Evolutionary conservation across 805 yeast genomes (phyloP), one percentile per base, ranked within the genome.

Genomic region (Suhomyces sp.): DNA sequence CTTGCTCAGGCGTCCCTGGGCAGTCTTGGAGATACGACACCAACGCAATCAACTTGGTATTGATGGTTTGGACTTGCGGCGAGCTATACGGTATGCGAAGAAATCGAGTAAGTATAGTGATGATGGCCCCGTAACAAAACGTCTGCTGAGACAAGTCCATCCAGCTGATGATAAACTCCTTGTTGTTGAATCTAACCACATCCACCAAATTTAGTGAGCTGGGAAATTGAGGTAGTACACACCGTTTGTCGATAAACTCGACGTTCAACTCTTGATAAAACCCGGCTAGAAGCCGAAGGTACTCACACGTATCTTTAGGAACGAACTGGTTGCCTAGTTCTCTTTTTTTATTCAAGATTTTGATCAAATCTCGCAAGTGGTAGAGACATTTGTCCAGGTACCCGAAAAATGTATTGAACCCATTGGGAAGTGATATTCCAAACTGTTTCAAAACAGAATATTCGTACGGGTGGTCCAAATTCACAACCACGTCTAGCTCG

Each of bases 361-460:
- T 78, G 38, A 77, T 70, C 36, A 80, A 58, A 52, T 71, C 78
- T 46, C 76, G 67, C 19, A 78, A 57, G 2, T 66, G 52, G 5
- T 64, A 57, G 9, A 75, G 63, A 51, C 75, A 57, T 4, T 71
- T 66, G 50, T 76, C 68, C 47, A 80, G 79, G 57, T 74, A 78
- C 0, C 87, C 87, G 42, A 70, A 73, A 36, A 82, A 54, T 8
- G 73, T 59, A 57, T 80, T 80, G 59, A 76, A 83, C 0, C 81
- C 83, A 54, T 77, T 76, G 1, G 61, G 64, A 10, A 70, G 65
- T 2, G 79, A 54, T 44, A 83, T 56, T 2, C 78, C 75, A 53
- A 80, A 54, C 36, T 68, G 70, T 45, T 66, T 67, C 56, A 81
- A 60, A 12, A 64, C 65, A 29, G 63, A 51, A 47, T 57, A 42